Conservation (phyloP, 768 basidiomycete species). For the Mycena epipterygia region DNA sequence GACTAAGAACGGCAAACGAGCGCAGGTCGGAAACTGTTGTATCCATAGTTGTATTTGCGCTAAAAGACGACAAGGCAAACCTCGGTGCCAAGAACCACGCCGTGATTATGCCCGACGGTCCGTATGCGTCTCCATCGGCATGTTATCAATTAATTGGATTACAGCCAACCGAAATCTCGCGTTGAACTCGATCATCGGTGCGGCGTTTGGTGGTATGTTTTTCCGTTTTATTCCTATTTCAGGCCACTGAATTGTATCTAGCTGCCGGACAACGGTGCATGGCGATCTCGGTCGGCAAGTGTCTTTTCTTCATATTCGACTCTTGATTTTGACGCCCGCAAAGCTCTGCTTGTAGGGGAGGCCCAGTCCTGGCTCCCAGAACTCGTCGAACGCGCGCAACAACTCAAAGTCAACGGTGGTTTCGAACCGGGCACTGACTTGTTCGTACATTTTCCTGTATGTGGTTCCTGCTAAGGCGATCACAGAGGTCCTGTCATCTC, state of each 20-base stretch:
- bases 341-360: constrained; percentile 87
- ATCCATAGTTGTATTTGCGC: neutral
- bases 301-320: constrained; percentile 38
- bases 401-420: constrained; percentile 88
- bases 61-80: constrained; percentile 52
- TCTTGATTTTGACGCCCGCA: neutral
- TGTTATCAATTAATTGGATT: neutral
- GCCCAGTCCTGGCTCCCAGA: constrained; percentile 88
- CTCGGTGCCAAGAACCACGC: constrained; percentile 99
- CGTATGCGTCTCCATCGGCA: constrained; percentile 33
- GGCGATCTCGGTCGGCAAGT: constrained; percentile 89
- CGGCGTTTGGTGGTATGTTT: constrained; percentile 87
- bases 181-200: constrained; percentile 92
- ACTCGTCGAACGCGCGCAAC: constrained; percentile 83
- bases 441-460: constrained; percentile 52
- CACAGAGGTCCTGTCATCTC: constrained; percentile 85
- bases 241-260: constrained; percentile 39
- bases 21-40: constrained; percentile 63
- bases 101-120: constrained; percentile 94
- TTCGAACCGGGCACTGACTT: constrained; percentile 91
- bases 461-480: constrained; percentile 15
- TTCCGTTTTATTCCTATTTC: constrained; percentile 16
- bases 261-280: constrained; percentile 98
- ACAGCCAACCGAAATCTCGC: constrained; percentile 93
- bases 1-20: constrained; percentile 89